These are phyloP conservation scores for Piper betle DNA, from an alignment of 164 flowering plant species.

Conservation along the genomic window DNA sequence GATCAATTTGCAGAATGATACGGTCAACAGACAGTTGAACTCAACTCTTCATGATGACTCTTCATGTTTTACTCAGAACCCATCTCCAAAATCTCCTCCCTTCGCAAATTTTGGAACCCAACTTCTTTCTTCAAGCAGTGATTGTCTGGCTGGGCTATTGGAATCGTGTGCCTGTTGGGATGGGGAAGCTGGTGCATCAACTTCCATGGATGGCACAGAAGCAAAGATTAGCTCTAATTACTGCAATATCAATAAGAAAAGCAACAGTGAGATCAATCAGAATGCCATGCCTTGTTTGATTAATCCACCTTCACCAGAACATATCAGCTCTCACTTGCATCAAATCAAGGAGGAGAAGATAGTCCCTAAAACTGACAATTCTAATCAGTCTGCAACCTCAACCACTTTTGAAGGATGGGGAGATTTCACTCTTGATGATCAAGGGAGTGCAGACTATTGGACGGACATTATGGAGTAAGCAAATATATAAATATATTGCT, in stretches of 20 bases:
- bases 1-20: no score
- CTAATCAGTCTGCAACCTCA: slow-evolving; percentile 17
- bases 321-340: slow-evolving; percentile 5
- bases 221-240: neutral
- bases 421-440: slow-evolving; percentile 29
- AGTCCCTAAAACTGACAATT: slow-evolving; percentile 11
- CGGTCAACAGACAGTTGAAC: neutral
- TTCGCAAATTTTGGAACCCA: slow-evolving; percentile 3
- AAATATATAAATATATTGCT: no score
- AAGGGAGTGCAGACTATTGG: slow-evolving; percentile 24
- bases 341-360: slow-evolving; percentile 13
- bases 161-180: slow-evolving; percentile 3
- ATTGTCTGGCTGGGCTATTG: slow-evolving; percentile 2
- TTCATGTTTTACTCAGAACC: neutral
- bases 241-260: neutral
- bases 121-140: slow-evolving; percentile 2
- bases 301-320: slow-evolving; percentile 16
- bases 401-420: slow-evolving; percentile 31
- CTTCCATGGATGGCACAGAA: neutral
- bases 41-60: slow-evolving; percentile 2
- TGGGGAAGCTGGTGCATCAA: neutral
- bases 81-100: neutral
- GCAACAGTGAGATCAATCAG: neutral
- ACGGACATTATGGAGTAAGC: slow-evolving; percentile 30
- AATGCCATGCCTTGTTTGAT: slow-evolving; percentile 10